A percentile compares a stretch with the other conserved stretches of the same genome.
Evolutionary conservation across 2,329 filamentous ascomycete species (phyloP).

Genomic region (Colletotrichum sp.): DNA sequence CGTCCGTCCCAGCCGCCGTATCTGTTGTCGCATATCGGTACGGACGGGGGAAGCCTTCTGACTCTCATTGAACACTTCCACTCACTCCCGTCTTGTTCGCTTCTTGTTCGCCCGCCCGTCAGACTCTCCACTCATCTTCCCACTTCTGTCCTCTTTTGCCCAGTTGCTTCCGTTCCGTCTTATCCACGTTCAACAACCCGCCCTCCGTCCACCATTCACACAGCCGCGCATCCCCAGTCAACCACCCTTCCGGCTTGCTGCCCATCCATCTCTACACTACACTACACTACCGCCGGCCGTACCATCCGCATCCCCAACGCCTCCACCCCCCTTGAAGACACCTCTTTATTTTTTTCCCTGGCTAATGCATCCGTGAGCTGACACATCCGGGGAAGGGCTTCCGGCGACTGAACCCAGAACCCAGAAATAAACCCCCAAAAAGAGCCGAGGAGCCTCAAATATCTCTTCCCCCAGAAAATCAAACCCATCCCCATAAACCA

Average conservation of each 20-base stretch:
- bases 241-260: background rate
- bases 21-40: background rate
- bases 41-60: background rate
- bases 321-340: constrained; percentile 15
- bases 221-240: background rate
- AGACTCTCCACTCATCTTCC: background rate
- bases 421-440: constrained; percentile 12
- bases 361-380: constrained; percentile 21
- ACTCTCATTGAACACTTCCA: background rate
- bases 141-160: background rate
- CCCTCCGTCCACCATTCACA: background rate
- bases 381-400: constrained; percentile 22
- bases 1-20: background rate
- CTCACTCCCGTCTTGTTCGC: background rate
- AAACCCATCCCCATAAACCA: background rate
- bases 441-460: constrained; percentile 9
- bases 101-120: background rate
- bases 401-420: constrained; percentile 19
- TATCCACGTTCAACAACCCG: background rate
- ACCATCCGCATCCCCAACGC: constrained; percentile 2
- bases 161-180: background rate
- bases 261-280: background rate
- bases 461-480: background rate
- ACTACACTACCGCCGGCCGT: background rate
- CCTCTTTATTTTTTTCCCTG: background rate